Conservation (phyloP, 441 rosid species). For the Euphorbia celastroides region DNA sequence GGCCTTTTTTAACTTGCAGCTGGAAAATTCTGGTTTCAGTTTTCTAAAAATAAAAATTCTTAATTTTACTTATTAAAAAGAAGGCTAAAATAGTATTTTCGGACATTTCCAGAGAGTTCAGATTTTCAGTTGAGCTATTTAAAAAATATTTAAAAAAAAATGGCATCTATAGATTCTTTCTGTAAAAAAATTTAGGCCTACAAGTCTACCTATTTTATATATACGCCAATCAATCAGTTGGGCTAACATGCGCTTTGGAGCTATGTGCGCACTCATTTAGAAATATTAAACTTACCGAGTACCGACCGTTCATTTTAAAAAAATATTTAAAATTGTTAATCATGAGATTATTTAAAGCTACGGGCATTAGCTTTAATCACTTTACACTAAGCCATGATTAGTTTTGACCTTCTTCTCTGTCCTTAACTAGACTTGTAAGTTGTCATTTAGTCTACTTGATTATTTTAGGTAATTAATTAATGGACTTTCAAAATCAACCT, state of each 20-base stretch:
- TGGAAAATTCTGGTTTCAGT: background rate
- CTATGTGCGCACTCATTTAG: slow-evolving; percentile 4
- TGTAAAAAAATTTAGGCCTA: background rate
- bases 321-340: slow-evolving; percentile 14
- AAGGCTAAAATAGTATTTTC: slow-evolving; percentile 1
- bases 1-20: background rate
- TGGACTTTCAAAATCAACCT: background rate
- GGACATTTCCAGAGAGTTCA: background rate
- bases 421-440: background rate
- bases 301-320: slow-evolving; percentile 24
- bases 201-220: background rate
- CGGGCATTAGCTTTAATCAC: slow-evolving; percentile 20
- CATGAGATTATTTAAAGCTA: slow-evolving; percentile 14
- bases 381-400: slow-evolving; percentile 28
- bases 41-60: background rate
- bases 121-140: background rate
- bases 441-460: background rate
- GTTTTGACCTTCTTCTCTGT: slow-evolving; percentile 27
- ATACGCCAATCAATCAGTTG: slow-evolving; percentile 5
- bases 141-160: background rate
- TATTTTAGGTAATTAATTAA: no score
- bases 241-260: slow-evolving; percentile 18
- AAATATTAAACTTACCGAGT: slow-evolving; percentile 28
- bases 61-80: background rate
- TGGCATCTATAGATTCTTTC: slow-evolving; percentile 2